Evolutionary conservation across 2,329 filamentous ascomycete genomes (phyloP), one percentile per base, ranked within the genome.

Genomic region (Penicillium oxalicum): DNA sequence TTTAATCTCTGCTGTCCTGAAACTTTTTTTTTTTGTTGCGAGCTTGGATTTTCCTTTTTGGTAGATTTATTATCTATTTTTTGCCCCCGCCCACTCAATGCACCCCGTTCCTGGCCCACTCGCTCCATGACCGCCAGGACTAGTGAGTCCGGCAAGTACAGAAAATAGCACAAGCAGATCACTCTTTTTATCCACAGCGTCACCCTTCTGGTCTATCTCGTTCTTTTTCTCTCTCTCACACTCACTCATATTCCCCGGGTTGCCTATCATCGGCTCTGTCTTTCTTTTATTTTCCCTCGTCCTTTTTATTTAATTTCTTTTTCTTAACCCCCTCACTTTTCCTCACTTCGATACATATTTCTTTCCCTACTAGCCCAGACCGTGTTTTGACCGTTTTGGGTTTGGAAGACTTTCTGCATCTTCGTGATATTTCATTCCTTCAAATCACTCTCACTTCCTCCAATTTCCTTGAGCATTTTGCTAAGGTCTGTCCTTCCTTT

Each of bases 401-500:
- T 58, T 58, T 60, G 60, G 58, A 57, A 54, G 52, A 50, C 56
- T 59, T 52, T 48, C 29, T 45, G 27, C 33, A 36, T 35, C 41
- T 43, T 11, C 18, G 45, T 29, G 40, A 49, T 49, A 55, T 63
- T 60, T 55, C 57, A 59, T 57, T 55, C 53, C 55, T 65, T 61
- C 53, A 32, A 32, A 32, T 32, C 55, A 53, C 51, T 49, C 53
- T 52, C 56, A 53, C 47, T 50, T 52, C 49, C 43, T 48, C 61
- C 61, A 59, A 58, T 58, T 32, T 60, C 59, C 59, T 48, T 36
- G 29, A 44, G 41, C 54, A 18, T 39, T 45, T n/a, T 32, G 43
- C 43, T 38, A 45, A 60, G 61, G 60, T 57, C 64, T 68, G 61
- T 66, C 66, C 58, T 67, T 69, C 65, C 54, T 65, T 66, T 56